A percentile compares a stretch with the other conserved stretches of the same genome.
phyloP scores from a whole-genome alignment of 768 basidiomycete genomes.

The Suillus brevipes region DNA sequence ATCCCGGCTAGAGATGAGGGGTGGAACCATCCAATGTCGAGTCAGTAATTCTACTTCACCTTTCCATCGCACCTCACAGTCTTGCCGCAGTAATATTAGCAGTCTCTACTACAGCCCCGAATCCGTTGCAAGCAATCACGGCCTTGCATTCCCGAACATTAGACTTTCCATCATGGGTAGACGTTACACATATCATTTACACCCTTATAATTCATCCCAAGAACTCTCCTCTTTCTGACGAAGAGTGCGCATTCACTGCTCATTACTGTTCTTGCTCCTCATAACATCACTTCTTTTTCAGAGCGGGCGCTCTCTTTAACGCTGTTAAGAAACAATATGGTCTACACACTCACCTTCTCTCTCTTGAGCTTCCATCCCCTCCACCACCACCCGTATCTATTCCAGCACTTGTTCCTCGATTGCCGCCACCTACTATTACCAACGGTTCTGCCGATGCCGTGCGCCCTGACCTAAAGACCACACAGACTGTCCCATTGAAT shows the following conservation, averaged over 20 bases:
- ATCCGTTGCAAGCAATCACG: slow-evolving; percentile 78
- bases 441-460: slow-evolving; percentile 23
- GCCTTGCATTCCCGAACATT: slow-evolving; percentile 64
- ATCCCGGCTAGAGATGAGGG: slow-evolving; percentile 70
- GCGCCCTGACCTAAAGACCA: slow-evolving; percentile 17
- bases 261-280: slow-evolving; percentile 11
- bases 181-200: slow-evolving; percentile 66
- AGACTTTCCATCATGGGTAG: slow-evolving; percentile 82
- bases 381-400: slow-evolving; percentile 69
- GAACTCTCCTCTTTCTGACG: slow-evolving; percentile 67
- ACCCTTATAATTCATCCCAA: slow-evolving; percentile 77
- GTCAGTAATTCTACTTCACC: slow-evolving; percentile 44
- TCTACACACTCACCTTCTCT: slow-evolving; percentile 70
- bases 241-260: slow-evolving; percentile 60
- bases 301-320: slow-evolving; percentile 77
- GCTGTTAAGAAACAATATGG: slow-evolving; percentile 88
- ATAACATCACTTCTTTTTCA: slow-evolving; percentile 28
- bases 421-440: slow-evolving; percentile 53
- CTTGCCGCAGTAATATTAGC: slow-evolving; percentile 67
- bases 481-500: slow-evolving; percentile 20
- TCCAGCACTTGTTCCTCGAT: slow-evolving; percentile 62
- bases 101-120: slow-evolving; percentile 78
- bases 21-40: slow-evolving; percentile 85
- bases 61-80: slow-evolving; percentile 14
- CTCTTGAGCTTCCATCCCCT: slow-evolving; percentile 59